Base-by-base conservation (phyloP, 257 asterid species). In the Lithospermum erythrorhizon region DNA sequence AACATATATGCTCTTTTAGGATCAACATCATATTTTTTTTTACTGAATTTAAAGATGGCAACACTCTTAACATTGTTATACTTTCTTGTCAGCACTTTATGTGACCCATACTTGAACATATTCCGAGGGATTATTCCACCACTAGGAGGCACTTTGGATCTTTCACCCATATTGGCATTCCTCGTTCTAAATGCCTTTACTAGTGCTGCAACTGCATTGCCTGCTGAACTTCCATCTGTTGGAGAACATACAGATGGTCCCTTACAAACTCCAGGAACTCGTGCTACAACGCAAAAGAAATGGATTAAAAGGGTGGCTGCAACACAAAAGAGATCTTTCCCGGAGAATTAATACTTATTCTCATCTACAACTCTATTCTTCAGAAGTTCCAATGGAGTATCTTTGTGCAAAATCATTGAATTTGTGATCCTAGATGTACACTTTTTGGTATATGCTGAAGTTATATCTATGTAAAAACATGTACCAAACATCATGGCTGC, bases 41-140 rank as follows among this genome's bases (percentile, higher is more conserved):
- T 0, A 9, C 11, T 35, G 13, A 35, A 35, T 2, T 90, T 48
- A 94, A 35, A 0, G 45, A 35, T 35, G 45, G 7, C 45, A 35
- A 35, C 45, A 35, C 45, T 35, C 96, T 10, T 35, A 35, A 8
- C 45, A 35, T 10, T 0, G 13, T 35, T 8, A 35, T 9, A 35
- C 14, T 8, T 35, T 35, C 45, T 8, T 35, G 45, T 35, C 95
- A 91, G 95, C 83, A 88, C 98, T 21, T 22, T 91, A 65, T 91
- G 98, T 27, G 96, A 91, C 61, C 98, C 98, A 10, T 91, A 91
- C 80, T 72, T 88, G 93, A 88, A 91, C 81, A 78, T 91, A 75
- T 88, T 91, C 82, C 91, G 96, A 0, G 96, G 98, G 60, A 63
- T 91, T 68, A 88, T 91, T 65, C 95, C 98, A 55, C 98, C 98